Base-by-base conservation (phyloP, 805 yeast species). In the Myxozyma neglecta region DNA sequence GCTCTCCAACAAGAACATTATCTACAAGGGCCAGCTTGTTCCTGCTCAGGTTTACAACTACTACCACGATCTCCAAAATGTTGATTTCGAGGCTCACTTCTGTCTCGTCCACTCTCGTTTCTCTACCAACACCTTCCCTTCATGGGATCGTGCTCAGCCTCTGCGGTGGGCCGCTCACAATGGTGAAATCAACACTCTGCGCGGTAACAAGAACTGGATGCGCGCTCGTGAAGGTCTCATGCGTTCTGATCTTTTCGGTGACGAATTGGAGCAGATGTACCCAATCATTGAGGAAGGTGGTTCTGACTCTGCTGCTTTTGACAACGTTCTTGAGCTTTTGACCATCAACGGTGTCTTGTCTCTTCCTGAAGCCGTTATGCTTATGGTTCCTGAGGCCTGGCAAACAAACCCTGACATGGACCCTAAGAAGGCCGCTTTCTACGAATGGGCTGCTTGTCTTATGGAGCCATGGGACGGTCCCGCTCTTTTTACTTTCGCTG, bases 391-490 rank as follows among this genome's bases (percentile, higher is more conserved):
- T 40, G 99, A 93, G 77, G 97, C 98, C 5, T 91, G 97, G 94
- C 97, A 93, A 76, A 88, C 89, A 73, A 94, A 92, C 76, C 75
- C 76, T 58, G 70, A 71, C 56, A 91, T 93, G 88, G 97, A 93
- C 75, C 90, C 96, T 59, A 87, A 88, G 75, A 89, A 92, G 79
- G 85, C 83, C 70, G 97, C 98, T 0, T 93, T 96, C 77, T 93
- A 93, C 78, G 97, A 94, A 76, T 93, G 98, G 98, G 98, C 97
- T 52, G 97, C 98, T 11, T 91, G 97, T 78, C 79, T 93, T 68
- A 94, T 94, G 97, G 99, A 93, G 79, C 98, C 98, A 8, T 93
- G 99, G 99, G 99, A 93, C 78, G 99, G 99, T 68, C 99, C 99
- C 18, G 98, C 98, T 40, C 79, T 94, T 69, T 89, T 93, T 80